Base-by-base conservation (phyloP, 1,139 yeast genomes). In the Kurtzmaniella quercitrusa region DNA sequence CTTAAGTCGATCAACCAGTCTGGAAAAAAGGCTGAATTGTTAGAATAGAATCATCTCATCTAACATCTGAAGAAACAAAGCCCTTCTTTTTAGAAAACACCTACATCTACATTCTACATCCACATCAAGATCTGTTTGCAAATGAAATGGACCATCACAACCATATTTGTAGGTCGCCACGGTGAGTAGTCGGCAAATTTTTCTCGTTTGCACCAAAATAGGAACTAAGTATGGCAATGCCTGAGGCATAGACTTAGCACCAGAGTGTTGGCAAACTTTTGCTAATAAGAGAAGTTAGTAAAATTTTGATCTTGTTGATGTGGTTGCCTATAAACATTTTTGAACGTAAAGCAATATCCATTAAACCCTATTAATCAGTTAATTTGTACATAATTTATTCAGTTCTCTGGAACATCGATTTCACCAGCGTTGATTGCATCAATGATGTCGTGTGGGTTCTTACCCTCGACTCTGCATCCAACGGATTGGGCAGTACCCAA, bases 401-500 rank as follows among this genome's bases (percentile, higher is more conserved):
- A 85, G 83, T 85, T 84, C 77, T 82, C 91, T 80, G 91, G 91
- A 70, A 85, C 87, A 77, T 91, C 98, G 68, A 91, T 84, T 77
- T 89, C 96, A 78, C 98, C 98, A 75, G 86, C 93, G 79, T 91
- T 83, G 74, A 91, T 91, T 74, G 93, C 96, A 63, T 90, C 98
- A 68, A 90, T 90, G 79, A 93, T 85, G 75, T 88, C 98, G 74
- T 93, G 98, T 63, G 99, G 97, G 84, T 93, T 93, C 85, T 93
- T 91, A 79, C 93, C 95, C 77, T 91, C 93, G 70, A 93, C 97
- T 80, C 96, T 90, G 82, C 96, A 85, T 66, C 98, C 98, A 67
- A 93, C 95, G 59, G 97, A 90, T 81, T 93, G 98, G 65, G 98
- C 97, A 75, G 98, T 93, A 77, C 99, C 99, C 73, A 93, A 87